phyloP scores from a whole-genome alignment of 208 protist species.

The Acanthamoeba triangularis region DNA sequence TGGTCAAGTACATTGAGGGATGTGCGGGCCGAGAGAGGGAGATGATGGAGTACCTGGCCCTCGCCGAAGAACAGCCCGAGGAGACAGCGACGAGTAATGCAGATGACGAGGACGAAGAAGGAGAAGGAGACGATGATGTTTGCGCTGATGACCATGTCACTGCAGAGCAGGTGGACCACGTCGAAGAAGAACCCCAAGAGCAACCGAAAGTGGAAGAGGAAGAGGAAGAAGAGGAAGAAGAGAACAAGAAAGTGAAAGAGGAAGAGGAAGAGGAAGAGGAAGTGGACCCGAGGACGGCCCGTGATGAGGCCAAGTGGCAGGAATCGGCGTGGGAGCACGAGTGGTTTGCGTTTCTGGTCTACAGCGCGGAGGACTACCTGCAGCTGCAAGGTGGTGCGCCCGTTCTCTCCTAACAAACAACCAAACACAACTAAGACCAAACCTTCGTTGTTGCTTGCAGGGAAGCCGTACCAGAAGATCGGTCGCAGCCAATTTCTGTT shows the following conservation, averaged over 20 bases:
- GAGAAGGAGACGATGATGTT: background rate
- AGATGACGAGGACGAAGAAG: no score
- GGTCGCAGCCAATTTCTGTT: background rate
- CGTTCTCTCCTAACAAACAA: no score
- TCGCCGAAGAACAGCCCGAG: no score
- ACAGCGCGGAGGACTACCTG: background rate
- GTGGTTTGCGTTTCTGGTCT: background rate
- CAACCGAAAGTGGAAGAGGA: background rate
- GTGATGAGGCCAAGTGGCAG: background rate
- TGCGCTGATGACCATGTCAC: background rate
- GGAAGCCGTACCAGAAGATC: background rate
- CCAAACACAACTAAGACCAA: no score
- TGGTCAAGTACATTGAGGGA: background rate
- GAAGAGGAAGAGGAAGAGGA: background rate
- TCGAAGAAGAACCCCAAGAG: background rate
- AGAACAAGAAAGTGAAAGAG: background rate
- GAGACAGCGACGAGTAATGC: no score
- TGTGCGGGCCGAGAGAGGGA: no score
- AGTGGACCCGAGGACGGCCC: background rate
- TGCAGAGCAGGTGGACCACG: no score
- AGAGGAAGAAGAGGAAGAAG: background rate
- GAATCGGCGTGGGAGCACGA: background rate
- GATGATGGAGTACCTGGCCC: no score
- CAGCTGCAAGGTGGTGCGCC: background rate
- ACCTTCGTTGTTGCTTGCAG: no score